Percentiles rank a stretch among this genome's conserved stretches.
These are phyloP conservation scores for Ophiostoma sp. DNA, from an alignment of 2,329 filamentous ascomycete genomes.

Conservation along the genomic window DNA sequence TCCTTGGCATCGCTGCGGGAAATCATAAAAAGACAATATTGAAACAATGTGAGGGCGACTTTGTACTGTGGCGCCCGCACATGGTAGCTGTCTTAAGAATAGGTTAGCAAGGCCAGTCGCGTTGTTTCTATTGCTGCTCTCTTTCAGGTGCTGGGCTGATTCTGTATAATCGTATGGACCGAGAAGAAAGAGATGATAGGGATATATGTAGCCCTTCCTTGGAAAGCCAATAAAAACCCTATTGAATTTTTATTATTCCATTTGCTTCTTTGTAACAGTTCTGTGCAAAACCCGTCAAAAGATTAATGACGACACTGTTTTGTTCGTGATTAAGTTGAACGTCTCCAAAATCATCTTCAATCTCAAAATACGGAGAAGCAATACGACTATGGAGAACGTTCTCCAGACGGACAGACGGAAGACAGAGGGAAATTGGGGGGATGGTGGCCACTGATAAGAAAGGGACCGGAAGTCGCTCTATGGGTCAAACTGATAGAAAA, in stretches of 20 bases:
- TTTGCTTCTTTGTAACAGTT: neutral
- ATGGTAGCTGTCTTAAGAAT: neutral
- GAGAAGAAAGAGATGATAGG: neutral
- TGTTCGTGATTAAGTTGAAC: neutral
- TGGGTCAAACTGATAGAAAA: neutral
- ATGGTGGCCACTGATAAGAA: neutral
- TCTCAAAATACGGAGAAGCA: neutral
- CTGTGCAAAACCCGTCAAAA: neutral
- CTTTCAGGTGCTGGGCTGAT: neutral
- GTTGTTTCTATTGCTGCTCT: neutral
- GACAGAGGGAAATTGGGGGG: neutral
- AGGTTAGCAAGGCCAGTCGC: neutral
- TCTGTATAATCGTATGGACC: neutral
- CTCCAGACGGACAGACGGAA: neutral
- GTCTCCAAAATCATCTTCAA: neutral
- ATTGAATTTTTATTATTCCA: neutral
- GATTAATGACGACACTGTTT: neutral
- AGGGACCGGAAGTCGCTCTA: neutral
- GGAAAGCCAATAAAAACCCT: neutral
- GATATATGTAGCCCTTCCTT: neutral
- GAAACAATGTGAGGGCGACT: neutral
- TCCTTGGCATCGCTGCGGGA: slow-evolving; percentile 1
- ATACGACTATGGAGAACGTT: neutral
- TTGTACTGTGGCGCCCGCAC: neutral
- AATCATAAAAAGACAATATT: neutral